phyloP scores from a whole-genome alignment of 495 filamentous ascomycete genomes.

The Xylaria venustula region DNA sequence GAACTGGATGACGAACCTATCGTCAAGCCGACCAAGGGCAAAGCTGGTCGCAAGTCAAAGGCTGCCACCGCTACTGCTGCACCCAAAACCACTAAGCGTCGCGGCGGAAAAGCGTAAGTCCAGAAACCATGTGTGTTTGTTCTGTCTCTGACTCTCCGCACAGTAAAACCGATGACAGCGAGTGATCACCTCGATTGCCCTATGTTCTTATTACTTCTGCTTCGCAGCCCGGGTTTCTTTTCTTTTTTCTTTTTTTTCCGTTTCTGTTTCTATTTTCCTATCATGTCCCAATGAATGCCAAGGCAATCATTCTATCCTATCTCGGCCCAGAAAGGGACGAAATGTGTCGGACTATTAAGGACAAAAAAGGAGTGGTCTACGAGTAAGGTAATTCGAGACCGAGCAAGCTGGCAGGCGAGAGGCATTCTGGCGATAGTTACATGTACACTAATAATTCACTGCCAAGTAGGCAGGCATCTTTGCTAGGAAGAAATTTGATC shows the following conservation, averaged over 20 bases:
- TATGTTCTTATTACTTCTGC: not conserved
- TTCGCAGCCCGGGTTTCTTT: not conserved
- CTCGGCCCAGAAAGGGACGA: not conserved
- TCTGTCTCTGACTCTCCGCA: not conserved
- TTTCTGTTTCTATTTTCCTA: not conserved
- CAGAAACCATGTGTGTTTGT: not conserved
- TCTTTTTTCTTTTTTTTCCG: not conserved
- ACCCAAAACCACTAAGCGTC: slow-evolving; percentile 1
- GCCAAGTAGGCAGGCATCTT: too few species aligned
- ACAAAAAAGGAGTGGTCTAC: slow-evolving; percentile 1
- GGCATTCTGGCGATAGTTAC: not conserved
- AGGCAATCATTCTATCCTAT: not conserved
- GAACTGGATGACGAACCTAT: slow-evolving; percentile 36
- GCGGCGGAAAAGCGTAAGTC: slow-evolving; percentile 22
- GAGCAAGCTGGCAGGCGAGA: not conserved
- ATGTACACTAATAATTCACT: slow-evolving; percentile 8
- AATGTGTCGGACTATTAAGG: not conserved
- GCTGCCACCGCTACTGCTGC: not conserved
- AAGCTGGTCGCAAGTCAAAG: slow-evolving; percentile 10
- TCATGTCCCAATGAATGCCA: not conserved
- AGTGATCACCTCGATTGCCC: not conserved
- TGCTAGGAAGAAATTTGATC: too few species aligned
- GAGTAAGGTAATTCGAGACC: not conserved
- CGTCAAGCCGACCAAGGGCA: slow-evolving; percentile 16
- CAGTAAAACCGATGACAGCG: not conserved